A percentile compares a stretch with the other conserved stretches of the same genome.
Evolutionary conservation across 2,329 filamentous ascomycete species (phyloP).

Genomic region (Colletotrichum tamarilloi): DNA sequence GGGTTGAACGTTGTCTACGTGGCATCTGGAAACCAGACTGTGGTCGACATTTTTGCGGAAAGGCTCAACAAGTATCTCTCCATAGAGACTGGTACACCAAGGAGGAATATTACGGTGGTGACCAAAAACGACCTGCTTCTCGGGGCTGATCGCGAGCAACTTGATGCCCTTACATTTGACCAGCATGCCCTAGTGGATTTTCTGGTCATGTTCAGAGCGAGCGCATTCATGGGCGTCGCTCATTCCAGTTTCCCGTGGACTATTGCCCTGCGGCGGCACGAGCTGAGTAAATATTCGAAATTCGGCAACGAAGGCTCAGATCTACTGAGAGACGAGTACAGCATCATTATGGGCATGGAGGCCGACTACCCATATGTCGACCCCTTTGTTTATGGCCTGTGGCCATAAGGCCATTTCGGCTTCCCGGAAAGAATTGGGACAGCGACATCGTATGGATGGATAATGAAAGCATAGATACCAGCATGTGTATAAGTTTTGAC

Average conservation of each 20-base stretch:
- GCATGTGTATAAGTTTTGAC: not conserved
- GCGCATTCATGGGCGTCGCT: conserved; percentile 47
- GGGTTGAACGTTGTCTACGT: conserved; percentile 44
- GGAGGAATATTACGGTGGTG: conserved; percentile 41
- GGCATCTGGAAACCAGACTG: conserved; percentile 43
- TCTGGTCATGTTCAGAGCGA: conserved; percentile 45
- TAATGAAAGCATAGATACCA: not conserved
- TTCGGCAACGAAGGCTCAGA: conserved; percentile 45
- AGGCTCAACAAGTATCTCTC: conserved; percentile 22
- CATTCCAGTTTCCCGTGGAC: conserved; percentile 48
- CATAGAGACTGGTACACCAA: not conserved
- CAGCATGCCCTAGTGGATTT: conserved; percentile 48
- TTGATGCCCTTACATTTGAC: conserved; percentile 44
- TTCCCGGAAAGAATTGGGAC: too few species aligned
- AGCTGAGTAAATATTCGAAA: conserved; percentile 42
- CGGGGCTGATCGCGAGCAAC: conserved; percentile 33
- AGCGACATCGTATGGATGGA: not conserved
- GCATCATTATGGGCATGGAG: conserved; percentile 45
- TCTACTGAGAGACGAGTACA: conserved; percentile 45
- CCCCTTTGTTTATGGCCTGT: conserved; percentile 43
- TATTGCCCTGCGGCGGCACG: conserved; percentile 45
- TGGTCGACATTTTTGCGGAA: conserved; percentile 41
- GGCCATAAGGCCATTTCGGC: conserved; percentile 38
- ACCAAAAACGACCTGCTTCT: conserved; percentile 45
- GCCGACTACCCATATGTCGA: conserved; percentile 45